Evolutionary conservation across 306 rosid species (phyloP).

Genomic region (Purshia tridentata): DNA sequence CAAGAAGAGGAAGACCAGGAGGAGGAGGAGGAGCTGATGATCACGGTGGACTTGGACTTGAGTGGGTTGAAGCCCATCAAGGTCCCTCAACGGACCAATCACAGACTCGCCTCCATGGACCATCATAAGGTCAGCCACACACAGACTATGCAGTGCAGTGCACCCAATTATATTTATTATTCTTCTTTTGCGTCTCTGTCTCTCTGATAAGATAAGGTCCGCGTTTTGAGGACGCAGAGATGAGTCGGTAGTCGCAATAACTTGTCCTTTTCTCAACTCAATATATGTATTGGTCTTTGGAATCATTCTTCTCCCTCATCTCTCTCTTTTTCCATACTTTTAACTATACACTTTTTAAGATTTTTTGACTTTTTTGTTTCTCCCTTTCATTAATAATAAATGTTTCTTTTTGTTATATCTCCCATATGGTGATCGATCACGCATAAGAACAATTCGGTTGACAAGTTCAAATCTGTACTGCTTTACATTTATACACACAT

Average conservation of each 20-base stretch:
- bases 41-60: conserved; percentile 24
- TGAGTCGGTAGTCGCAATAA: conserved; percentile 2
- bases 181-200: not conserved
- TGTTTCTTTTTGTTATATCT: not conserved
- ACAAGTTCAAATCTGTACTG: conserved; percentile 13
- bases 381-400: not conserved
- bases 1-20: too few species aligned
- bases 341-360: not conserved
- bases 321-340: not conserved
- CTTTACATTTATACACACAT: not conserved
- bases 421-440: conserved; percentile 9
- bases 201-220: conserved; percentile 39
- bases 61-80: conserved; percentile 26
- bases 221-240: conserved; percentile 35
- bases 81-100: conserved; percentile 30
- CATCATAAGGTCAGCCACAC: conserved; percentile 34
- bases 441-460: conserved; percentile 5
- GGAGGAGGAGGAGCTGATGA: conserved; percentile 3
- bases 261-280: conserved; percentile 21
- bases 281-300: not conserved
- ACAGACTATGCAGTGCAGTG: too few species aligned
- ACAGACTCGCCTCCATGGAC: conserved; percentile 27
- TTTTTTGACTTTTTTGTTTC: conserved; percentile 1
- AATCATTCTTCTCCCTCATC: not conserved
- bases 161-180: not conserved